phyloP scores from a whole-genome alignment of 2,329 filamentous ascomycete species.

The Ophiostoma himal-ulmi region DNA sequence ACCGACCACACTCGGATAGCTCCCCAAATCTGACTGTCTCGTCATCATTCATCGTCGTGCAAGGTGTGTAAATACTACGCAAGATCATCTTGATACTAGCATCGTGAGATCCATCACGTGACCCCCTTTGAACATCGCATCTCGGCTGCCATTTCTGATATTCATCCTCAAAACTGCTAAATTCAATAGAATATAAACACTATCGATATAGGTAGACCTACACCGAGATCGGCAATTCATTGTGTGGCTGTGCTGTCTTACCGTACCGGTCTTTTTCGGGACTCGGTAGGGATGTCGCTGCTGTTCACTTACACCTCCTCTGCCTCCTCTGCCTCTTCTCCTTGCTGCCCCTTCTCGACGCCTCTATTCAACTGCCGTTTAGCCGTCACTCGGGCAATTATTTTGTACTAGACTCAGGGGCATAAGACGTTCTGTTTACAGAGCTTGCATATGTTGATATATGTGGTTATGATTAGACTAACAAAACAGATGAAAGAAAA shows the following conservation, averaged over 20 bases:
- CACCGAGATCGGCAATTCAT: not conserved
- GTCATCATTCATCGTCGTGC: not conserved
- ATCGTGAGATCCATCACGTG: not conserved
- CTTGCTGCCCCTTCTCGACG: not conserved
- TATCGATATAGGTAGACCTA: not conserved
- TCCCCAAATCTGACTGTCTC: not conserved
- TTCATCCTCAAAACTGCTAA: not conserved
- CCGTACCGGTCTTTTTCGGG: not conserved
- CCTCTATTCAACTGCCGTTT: not conserved
- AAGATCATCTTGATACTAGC: not conserved
- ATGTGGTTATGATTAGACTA: not conserved
- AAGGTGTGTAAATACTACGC: not conserved
- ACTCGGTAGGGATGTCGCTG: not conserved
- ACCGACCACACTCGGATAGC: not conserved
- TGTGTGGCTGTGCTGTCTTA: not conserved
- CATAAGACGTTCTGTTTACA: not conserved
- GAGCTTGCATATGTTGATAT: not conserved
- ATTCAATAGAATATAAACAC: not conserved
- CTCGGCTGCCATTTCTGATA: not conserved
- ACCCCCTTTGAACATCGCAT: not conserved
- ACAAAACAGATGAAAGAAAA: not conserved
- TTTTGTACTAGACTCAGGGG: not conserved
- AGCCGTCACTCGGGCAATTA: not conserved
- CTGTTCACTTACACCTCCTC: not conserved
- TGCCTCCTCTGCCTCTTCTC: not conserved